These are phyloP conservation scores for Scutellaria baicalensis DNA, from an alignment of 257 asterid genomes.

Conservation along the genomic window DNA sequence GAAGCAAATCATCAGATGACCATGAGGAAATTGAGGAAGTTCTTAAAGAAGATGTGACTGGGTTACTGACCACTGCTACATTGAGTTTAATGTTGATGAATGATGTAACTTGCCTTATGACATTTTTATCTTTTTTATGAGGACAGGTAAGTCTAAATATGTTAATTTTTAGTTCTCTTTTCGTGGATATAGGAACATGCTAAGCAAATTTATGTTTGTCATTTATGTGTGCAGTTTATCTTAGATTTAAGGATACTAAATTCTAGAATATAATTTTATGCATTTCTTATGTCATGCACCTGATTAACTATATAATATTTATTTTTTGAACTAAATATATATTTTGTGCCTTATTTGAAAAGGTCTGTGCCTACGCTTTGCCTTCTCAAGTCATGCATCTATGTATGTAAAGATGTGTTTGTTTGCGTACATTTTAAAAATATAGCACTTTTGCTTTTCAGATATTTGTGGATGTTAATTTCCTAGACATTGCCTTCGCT, in stretches of 20 bases:
- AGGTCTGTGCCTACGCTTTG: not conserved
- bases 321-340: not conserved
- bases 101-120: not conserved
- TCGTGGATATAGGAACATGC: not conserved
- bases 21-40: not conserved
- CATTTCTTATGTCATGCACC: not conserved
- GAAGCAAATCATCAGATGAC: not conserved
- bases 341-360: not conserved
- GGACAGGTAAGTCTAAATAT: not conserved
- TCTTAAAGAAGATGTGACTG: not conserved
- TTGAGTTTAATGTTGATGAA: not conserved
- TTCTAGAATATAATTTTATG: not conserved
- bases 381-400: constrained; percentile 5
- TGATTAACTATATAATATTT: not conserved
- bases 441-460: not conserved
- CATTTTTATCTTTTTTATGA: not conserved
- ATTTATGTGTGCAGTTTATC: not conserved
- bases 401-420: not conserved
- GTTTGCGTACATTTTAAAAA: not conserved
- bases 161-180: not conserved
- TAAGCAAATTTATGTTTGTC: not conserved
- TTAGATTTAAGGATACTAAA: not conserved
- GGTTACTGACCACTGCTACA: not conserved
- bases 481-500: not conserved
- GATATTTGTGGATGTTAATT: not conserved